Conservation (phyloP, 1,139 yeast genomes). For the Suhomyces coccinellae region DNA sequence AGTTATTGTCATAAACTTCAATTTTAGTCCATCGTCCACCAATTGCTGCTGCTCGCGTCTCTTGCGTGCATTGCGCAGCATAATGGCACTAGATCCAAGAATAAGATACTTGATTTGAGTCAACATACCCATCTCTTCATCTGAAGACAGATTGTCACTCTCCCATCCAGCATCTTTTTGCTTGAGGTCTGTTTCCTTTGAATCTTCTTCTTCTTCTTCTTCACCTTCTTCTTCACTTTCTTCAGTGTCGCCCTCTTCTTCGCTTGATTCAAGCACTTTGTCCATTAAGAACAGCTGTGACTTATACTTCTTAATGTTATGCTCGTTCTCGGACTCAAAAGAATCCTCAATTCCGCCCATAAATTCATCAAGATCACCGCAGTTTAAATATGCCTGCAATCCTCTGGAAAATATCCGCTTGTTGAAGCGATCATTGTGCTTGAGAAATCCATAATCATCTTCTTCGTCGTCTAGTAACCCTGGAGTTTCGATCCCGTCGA, state of each 20-base stretch:
- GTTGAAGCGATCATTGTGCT: slow-evolving; percentile 30
- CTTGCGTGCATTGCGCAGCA: slow-evolving; percentile 17
- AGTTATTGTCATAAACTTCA: slow-evolving; percentile 46
- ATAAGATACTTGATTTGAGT: slow-evolving; percentile 37
- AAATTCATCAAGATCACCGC: slow-evolving; percentile 22
- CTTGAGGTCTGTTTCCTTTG: slow-evolving; percentile 4
- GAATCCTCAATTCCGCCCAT: slow-evolving; percentile 18
- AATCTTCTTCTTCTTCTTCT: slow-evolving; percentile 18
- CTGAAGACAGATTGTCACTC: slow-evolving; percentile 15
- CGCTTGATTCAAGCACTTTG: slow-evolving; percentile 11
- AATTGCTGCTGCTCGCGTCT: slow-evolving; percentile 25
- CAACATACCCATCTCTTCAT: slow-evolving; percentile 31
- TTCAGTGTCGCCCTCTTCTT: slow-evolving; percentile 19
- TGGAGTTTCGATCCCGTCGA: slow-evolving; percentile 12
- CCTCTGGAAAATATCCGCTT: slow-evolving; percentile 35
- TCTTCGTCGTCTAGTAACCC: slow-evolving; percentile 12
- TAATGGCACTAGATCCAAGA: slow-evolving; percentile 28
- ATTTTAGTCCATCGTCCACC: slow-evolving; percentile 45
- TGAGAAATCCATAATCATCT: slow-evolving; percentile 41
- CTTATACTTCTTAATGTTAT: slow-evolving; percentile 33
- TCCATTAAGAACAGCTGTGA: slow-evolving; percentile 35
- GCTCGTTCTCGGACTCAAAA: slow-evolving; percentile 13
- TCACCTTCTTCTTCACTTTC: slow-evolving; percentile 15
- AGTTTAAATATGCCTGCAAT: slow-evolving; percentile 27
- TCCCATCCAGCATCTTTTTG: slow-evolving; percentile 13